Evolutionary conservation across 1,139 yeast genomes (phyloP).

Genomic region (Lipomyces yarrowii): DNA sequence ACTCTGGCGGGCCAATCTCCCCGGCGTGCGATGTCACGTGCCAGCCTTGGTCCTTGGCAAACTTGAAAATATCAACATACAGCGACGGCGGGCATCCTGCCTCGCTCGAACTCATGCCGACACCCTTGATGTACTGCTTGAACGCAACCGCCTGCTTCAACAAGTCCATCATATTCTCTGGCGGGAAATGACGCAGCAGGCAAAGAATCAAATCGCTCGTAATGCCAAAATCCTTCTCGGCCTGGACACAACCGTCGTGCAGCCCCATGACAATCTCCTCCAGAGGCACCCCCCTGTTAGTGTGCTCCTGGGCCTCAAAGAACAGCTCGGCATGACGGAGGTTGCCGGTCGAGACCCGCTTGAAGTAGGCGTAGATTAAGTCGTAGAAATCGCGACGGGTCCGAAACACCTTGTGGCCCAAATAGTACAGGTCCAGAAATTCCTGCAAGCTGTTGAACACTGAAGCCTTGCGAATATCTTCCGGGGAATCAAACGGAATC

Average conservation of each 20-base stretch:
- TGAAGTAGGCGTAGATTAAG: slow-evolving; percentile 73
- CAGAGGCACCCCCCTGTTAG: slow-evolving; percentile 62
- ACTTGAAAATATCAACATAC: slow-evolving; percentile 61
- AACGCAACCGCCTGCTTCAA: slow-evolving; percentile 58
- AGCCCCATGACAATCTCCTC: slow-evolving; percentile 67
- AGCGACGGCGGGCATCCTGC: slow-evolving; percentile 71
- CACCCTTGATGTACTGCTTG: slow-evolving; percentile 63
- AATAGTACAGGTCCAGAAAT: slow-evolving; percentile 73
- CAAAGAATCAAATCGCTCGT: slow-evolving; percentile 77
- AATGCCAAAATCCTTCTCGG: slow-evolving; percentile 59
- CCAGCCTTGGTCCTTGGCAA: slow-evolving; percentile 47
- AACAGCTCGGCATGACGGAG: slow-evolving; percentile 66
- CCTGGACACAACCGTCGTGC: slow-evolving; percentile 62
- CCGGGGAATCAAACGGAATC: slow-evolving; percentile 53
- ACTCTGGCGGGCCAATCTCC: slow-evolving; percentile 78
- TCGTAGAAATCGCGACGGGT: slow-evolving; percentile 70
- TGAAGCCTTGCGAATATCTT: slow-evolving; percentile 57
- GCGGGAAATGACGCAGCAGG: slow-evolving; percentile 70
- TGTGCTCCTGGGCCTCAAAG: slow-evolving; percentile 84
- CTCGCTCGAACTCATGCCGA: slow-evolving; percentile 79
- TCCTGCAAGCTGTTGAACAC: slow-evolving; percentile 70
- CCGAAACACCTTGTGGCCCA: slow-evolving; percentile 73
- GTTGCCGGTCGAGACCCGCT: slow-evolving; percentile 62
- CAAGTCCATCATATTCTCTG: slow-evolving; percentile 57
- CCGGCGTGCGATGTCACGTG: slow-evolving; percentile 84